Base-by-base conservation (phyloP, 2,329 filamentous ascomycete genomes). In the Helotiales sp. region DNA sequence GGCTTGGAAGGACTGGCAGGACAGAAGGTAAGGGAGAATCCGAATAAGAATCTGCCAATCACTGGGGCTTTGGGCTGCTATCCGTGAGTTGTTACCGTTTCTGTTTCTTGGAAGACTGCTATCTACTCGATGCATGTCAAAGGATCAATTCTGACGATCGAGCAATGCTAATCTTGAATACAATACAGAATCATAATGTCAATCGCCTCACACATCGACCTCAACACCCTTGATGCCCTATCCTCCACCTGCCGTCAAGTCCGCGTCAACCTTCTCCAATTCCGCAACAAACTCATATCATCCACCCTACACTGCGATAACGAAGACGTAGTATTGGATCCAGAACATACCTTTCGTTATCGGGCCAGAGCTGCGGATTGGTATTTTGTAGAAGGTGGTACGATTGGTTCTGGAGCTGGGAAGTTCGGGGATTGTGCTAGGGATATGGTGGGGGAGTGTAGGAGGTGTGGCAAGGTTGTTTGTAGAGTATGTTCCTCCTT, bases 391-490 rank as follows among this genome's bases (percentile, higher is more conserved):
- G 82, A 87, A 68, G 83, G 87, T 63, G 80, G 81, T 50, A 78
- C 61, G 74, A 37, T 68, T 69, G 87, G 80, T 73, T 84, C 84
- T 70, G 87, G 80, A 73, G 84, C 84, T 70, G 90, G 91, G 61
- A 95, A 93, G 79, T 84, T 91, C 30, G 89, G 91, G 5, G 85
- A 86, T 73, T 98, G 95, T 77, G 95, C 95, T 24, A 85, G 93
- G 69, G 95, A 97, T 78, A 87, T 97, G 87, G 95, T 98, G 5
- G 87, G 85, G 49, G 90, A 91, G 72, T 97, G 95, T 78, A 87
- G 93, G 64, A 86, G 89, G 69, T 98, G 95, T 78, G 86, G 86
- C 45, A 88, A 82, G 30, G 85, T 93, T 28, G 88, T 97, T 64
- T 98, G 95, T 79, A 87, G 95, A 80, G 93, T 96, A 85, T 78